Base-by-base conservation (phyloP, 2,329 filamentous ascomycete genomes). In the Thelonectria blattea region DNA sequence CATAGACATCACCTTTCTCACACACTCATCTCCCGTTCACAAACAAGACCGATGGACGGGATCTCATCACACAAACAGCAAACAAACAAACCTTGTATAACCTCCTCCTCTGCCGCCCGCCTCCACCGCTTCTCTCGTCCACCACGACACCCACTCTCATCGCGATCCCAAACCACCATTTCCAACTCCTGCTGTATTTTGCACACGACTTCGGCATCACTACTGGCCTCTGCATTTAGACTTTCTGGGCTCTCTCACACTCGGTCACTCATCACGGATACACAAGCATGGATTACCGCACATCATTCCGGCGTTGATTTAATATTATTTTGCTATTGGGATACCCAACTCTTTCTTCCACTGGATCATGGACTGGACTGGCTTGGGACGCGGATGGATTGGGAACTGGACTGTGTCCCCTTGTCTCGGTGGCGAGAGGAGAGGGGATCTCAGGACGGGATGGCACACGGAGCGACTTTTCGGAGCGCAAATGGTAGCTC, bases 401-500 rank as follows among this genome's bases (percentile, higher is more conserved):
- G 37, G 61, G 53, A 39, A 51, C 52, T 39, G 58, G 51, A 56
- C 52, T 57, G 7, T 34, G 39, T 20, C 20, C 20, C 18, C 56
- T 51, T 14, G 49, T 48, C 46, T 62, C 56, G 51, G 37, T 39
- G 49, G 55, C 24, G 30, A 34, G 59, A 34, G 39, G 46, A 18
- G 32, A 52, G 56, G 52, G 42, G 55, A 50, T 30, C n/a, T 24
- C 34, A 15, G 30, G 48, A 61, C 41, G 59, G 58, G 48, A 53
- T 41, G 34, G 34, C 52, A 56, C 55, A 51, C 12, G 32, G 27
- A 47, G 61, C 47, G 57, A 58, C 52, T 58, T 50, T 50, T 37
- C 11, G 56, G 58, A 55, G 57, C 54, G 54, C 60, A 60, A 58
- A 49, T 62, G 66, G 63, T 68, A 69, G 68, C 66, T 65, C 68